These are phyloP conservation scores for Brassica hybrid DNA, from an alignment of 441 rosid species.

Conservation along the genomic window DNA sequence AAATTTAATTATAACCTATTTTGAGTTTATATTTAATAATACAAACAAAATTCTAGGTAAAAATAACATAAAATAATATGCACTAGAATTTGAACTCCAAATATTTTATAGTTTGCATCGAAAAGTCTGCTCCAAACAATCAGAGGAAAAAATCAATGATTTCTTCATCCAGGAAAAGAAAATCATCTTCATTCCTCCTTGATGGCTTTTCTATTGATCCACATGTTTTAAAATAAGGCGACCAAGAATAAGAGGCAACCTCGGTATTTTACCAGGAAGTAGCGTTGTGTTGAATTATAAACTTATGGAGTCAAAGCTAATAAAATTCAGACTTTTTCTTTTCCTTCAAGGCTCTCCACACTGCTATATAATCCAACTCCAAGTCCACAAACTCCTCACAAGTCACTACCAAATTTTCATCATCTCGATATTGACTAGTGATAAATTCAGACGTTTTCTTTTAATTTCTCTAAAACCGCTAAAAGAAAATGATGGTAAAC, in stretches of 20 bases:
- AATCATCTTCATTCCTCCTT: too few species aligned
- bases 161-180: background rate
- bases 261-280: slow-evolving; percentile 35
- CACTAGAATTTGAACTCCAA: background rate
- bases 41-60: background rate
- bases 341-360: slow-evolving; percentile 28
- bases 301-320: slow-evolving; percentile 30
- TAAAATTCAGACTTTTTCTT: slow-evolving; percentile 29
- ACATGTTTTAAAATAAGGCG: background rate
- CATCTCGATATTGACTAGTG: slow-evolving; percentile 15
- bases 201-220: slow-evolving; percentile 33
- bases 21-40: background rate
- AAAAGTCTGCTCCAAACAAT: background rate
- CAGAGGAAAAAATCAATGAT: background rate
- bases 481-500: slow-evolving; percentile 40
- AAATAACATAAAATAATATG: background rate
- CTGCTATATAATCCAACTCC: slow-evolving; percentile 38
- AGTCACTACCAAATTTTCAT: slow-evolving; percentile 6
- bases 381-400: slow-evolving; percentile 32
- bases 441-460: too few species aligned
- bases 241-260: slow-evolving; percentile 37
- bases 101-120: background rate
- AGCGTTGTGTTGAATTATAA: slow-evolving; percentile 36
- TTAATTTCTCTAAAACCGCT: slow-evolving; percentile 2
- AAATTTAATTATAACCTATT: background rate